These are phyloP conservation scores for Datura wrightii DNA, from an alignment of 257 asterid species.

Conservation along the genomic window DNA sequence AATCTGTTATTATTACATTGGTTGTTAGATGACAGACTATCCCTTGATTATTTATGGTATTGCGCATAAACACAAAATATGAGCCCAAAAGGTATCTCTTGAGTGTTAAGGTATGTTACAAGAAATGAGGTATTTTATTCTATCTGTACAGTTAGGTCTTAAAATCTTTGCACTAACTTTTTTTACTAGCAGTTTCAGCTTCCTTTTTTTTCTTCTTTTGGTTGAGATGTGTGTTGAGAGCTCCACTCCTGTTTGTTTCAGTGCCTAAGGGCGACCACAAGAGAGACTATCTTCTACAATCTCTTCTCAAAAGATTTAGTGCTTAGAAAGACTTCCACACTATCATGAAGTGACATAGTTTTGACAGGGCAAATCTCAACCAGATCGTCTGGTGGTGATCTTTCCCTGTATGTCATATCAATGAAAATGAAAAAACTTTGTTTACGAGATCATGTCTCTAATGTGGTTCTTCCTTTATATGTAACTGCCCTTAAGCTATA, in stretches of 20 bases:
- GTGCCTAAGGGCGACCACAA: background rate
- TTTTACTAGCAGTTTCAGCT: background rate
- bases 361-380: background rate
- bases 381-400: background rate
- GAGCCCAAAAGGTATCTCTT: background rate
- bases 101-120: background rate
- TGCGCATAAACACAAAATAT: background rate
- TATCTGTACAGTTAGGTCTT: background rate
- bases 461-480: background rate
- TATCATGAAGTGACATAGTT: background rate
- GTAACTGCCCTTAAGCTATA: background rate
- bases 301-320: background rate
- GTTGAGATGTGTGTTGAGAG: background rate
- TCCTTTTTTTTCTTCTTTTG: background rate
- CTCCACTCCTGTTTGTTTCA: background rate
- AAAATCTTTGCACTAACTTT: background rate
- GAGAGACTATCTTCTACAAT: background rate
- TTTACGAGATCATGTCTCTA: background rate
- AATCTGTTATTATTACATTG: slow-evolving; percentile 1
- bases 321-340: background rate
- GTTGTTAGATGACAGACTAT: background rate
- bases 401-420: background rate
- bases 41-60: background rate
- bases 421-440: background rate
- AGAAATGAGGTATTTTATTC: background rate